Conservation (phyloP, 2,329 filamentous ascomycete genomes). For the Cercospora sojina region DNA sequence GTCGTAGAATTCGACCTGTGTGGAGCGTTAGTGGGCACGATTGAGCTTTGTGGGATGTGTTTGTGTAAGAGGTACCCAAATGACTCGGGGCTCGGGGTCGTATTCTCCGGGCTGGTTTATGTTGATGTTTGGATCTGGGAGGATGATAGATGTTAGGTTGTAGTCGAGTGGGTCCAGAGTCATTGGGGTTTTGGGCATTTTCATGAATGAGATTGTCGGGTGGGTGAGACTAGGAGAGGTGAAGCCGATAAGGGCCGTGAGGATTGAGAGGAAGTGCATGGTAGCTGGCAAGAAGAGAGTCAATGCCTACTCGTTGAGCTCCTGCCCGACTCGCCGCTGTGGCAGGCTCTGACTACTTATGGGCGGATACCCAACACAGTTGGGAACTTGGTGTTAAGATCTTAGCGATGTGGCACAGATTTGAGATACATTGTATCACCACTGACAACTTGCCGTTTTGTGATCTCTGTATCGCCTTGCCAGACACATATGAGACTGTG, state of each 20-base stretch:
- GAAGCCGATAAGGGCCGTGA: background rate
- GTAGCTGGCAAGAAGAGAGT: background rate
- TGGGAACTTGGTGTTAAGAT: background rate
- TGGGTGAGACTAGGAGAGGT: background rate
- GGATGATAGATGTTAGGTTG: background rate
- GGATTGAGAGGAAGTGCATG: background rate
- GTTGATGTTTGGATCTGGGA: background rate
- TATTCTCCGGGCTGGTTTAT: background rate
- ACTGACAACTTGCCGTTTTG: background rate
- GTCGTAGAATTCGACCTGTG: background rate
- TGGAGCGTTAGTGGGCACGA: background rate
- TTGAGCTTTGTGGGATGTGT: background rate
- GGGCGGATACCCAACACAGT: background rate
- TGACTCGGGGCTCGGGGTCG: background rate
- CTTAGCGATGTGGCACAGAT: background rate
- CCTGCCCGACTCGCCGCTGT: background rate
- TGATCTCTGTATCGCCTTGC: background rate
- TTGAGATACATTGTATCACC: background rate
- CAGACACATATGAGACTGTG: background rate
- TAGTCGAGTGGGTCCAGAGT: background rate
- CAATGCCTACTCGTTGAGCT: background rate
- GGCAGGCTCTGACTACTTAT: background rate
- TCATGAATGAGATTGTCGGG: background rate
- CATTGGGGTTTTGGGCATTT: background rate
- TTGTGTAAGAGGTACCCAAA: background rate